Evolutionary conservation across 495 filamentous ascomycete species (phyloP), one percentile per base, ranked within the genome.

Genomic region (Lentithecium fluviatile): DNA sequence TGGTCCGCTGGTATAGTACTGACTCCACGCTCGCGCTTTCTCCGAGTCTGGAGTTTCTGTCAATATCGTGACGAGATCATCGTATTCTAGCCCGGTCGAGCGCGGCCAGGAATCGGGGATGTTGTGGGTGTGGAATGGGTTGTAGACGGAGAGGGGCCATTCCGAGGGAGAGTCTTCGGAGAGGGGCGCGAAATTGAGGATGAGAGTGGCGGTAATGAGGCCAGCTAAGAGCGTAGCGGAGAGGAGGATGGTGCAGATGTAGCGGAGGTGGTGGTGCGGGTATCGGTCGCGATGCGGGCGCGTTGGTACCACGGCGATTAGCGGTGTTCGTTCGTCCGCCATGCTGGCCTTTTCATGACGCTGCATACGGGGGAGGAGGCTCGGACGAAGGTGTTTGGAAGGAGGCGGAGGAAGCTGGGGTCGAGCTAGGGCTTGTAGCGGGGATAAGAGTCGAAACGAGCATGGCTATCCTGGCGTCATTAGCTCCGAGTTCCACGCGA

Each of bases 1-100:
- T 1, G 89, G 82, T 0, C 94, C 94, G 1, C 85, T 74, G 0
- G 94, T 96, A 66, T 97, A 97, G 74, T 97, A 97, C 60, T 81
- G 75, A 69, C 88, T 93, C 91, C 91, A 97, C 73, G 95, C 85
- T 56, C 82, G 77, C 6, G 83, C 84, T 67, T 85, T 86, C 25
- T 80, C 77, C 45, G 82, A 80, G 29, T 83, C 83, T 0, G 92
- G 92, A 0, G 87, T 91, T 12, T 83, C 76, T 23, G 85, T 73
- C 51, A 97, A 76, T 40, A 96, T 82, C 15, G 79, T 73, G 60
- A 87, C 80, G 20, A 97, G 82, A 58, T 90, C 80, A 42, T 85
- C 76, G 68, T 85, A 89, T 36, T 75, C 67, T 13, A 77, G 36
- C 87, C 68, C 53, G 38, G 67, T 47, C 26, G 69, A 29, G 64